phyloP scores from a whole-genome alignment of 108 stramenopile genomes.

The Nitzschia sp. region DNA sequence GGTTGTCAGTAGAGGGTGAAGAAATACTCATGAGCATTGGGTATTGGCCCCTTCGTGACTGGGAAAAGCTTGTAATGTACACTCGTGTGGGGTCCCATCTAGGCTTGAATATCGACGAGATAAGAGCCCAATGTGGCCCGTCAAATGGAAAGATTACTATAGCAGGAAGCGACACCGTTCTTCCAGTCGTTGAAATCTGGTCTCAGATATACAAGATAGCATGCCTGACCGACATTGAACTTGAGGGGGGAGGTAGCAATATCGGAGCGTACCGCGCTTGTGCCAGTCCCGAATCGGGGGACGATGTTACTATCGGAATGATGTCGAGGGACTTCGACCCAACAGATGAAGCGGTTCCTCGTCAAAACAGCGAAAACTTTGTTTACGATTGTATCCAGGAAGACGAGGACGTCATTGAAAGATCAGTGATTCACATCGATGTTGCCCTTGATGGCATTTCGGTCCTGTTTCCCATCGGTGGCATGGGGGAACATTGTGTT shows the following conservation, averaged over 20 bases:
- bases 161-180: slow-evolving; percentile 23
- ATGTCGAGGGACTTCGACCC: slow-evolving; percentile 24
- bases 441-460: slow-evolving; percentile 30
- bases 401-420: not conserved
- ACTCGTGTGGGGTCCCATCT: not conserved
- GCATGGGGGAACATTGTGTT: slow-evolving; percentile 18
- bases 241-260: slow-evolving; percentile 31
- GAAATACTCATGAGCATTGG: slow-evolving; percentile 1
- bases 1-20: not conserved
- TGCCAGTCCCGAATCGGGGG: not conserved
- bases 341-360: not conserved
- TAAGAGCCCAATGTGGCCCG: not conserved
- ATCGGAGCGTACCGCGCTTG: slow-evolving; percentile 28
- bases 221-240: slow-evolving; percentile 5
- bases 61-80: slow-evolving; percentile 3
- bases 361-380: not conserved
- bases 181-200: slow-evolving; percentile 19
- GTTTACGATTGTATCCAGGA: slow-evolving; percentile 17
- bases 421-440: slow-evolving; percentile 21
- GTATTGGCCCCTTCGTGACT: not conserved
- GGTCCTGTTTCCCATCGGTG: slow-evolving; percentile 1
- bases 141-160: slow-evolving; percentile 1
- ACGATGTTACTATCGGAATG: slow-evolving; percentile 19
- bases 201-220: slow-evolving; percentile 15
- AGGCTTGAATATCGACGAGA: slow-evolving; percentile 6